Percentiles rank a stretch among this genome's conserved stretches.
phyloP scores from a whole-genome alignment of 1,284 basidiomycete genomes.

The Albatrellus sp. region DNA sequence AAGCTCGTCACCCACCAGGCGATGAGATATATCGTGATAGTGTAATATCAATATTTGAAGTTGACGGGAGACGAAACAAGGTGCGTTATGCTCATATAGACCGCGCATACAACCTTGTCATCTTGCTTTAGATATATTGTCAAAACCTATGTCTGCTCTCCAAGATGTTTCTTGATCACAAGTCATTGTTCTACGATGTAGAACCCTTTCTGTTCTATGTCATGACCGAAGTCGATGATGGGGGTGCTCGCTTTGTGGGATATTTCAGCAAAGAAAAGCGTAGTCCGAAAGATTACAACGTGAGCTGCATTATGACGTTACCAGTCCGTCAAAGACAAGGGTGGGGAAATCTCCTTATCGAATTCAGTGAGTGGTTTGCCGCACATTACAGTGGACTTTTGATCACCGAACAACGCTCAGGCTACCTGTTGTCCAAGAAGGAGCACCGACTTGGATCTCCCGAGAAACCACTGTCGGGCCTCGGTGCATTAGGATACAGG shows the following conservation, averaged over 20 bases:
- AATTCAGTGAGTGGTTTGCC: constrained; percentile 72
- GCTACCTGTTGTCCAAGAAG: constrained; percentile 93
- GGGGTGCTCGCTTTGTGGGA: constrained; percentile 90
- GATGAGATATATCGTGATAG: constrained; percentile 97
- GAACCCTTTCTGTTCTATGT: constrained; percentile 99
- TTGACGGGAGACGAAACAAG: constrained; percentile 97
- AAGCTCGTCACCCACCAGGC: constrained; percentile 88
- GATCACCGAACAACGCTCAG: constrained; percentile 26
- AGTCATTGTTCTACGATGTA: constrained; percentile 99
- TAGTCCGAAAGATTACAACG: constrained; percentile 90
- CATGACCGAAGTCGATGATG: constrained; percentile 84
- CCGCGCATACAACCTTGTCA: not conserved
- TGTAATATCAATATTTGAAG: constrained; percentile 87
- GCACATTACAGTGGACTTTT: not conserved
- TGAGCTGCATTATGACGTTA: constrained; percentile 99
- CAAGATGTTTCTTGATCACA: constrained; percentile 99
- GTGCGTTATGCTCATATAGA: constrained; percentile 21
- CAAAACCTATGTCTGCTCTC: constrained; percentile 98
- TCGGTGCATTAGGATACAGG: constrained; percentile 86
- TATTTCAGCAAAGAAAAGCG: constrained; percentile 99
- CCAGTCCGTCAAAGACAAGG: constrained; percentile 91
- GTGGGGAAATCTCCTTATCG: constrained; percentile 92
- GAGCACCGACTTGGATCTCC: constrained; percentile 82
- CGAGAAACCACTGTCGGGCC: constrained; percentile 84
- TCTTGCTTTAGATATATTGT: constrained; percentile 76